A percentile compares a stretch with the other conserved stretches of the same genome.
Evolutionary conservation across 2,329 filamentous ascomycete genomes (phyloP).

Genomic region (Zymoseptoria ardabiliae): DNA sequence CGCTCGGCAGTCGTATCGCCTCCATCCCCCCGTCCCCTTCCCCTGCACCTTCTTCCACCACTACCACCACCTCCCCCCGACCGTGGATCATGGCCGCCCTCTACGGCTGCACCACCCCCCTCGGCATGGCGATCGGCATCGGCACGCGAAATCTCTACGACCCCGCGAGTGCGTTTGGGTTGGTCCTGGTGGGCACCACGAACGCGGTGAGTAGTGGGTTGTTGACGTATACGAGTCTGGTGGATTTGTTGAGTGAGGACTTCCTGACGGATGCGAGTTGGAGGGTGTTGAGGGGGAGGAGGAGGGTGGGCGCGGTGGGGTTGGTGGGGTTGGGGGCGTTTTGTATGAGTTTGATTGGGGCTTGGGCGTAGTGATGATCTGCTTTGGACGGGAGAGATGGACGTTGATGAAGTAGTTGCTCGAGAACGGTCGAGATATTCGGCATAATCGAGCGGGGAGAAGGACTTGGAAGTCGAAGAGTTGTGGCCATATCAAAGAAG

Average conservation of each 20-base stretch:
- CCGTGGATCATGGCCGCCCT: conserved; percentile 62
- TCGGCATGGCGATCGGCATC: conserved; percentile 39
- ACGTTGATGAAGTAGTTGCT: too few species aligned
- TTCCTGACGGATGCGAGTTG: conserved; percentile 56
- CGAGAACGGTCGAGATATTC: too few species aligned
- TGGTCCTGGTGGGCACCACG: conserved; percentile 40
- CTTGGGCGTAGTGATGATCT: conserved; percentile 56
- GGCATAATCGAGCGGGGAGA: too few species aligned
- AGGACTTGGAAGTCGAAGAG: too few species aligned
- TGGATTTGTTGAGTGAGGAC: conserved; percentile 41
- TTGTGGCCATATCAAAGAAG: too few species aligned
- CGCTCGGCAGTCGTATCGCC: conserved; percentile 60
- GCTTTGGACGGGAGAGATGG: too few species aligned
- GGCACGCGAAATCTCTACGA: conserved; percentile 38
- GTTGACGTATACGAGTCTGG: conserved; percentile 40
- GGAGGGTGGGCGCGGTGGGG: conserved; percentile 51
- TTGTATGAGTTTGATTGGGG: conserved; percentile 58
- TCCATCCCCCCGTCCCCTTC: conserved; percentile 39
- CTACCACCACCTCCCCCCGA: conserved; percentile 49
- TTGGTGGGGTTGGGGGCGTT: conserved; percentile 51
- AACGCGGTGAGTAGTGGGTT: conserved; percentile 41
- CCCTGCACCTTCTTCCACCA: conserved; percentile 13
- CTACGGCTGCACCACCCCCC: conserved; percentile 47
- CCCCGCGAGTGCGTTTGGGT: conserved; percentile 35
- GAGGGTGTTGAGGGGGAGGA: conserved; percentile 47